phyloP scores from a whole-genome alignment of 2,329 filamentous ascomycete species.

The Penicillium sp. region DNA sequence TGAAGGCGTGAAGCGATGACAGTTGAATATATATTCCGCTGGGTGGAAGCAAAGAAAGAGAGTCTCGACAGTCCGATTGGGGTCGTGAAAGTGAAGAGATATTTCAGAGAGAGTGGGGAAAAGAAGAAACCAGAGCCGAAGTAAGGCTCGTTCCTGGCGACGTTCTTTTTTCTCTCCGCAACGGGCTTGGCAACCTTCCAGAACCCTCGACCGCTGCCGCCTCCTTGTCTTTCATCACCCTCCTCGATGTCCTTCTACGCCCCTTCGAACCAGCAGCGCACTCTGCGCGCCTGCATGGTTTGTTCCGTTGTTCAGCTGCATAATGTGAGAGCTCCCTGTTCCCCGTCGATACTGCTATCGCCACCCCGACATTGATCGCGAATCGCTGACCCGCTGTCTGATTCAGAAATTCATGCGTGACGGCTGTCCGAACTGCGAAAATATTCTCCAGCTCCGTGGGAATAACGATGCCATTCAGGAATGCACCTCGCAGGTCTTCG shows the following conservation, averaged over 20 bases:
- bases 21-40: constrained; percentile 1
- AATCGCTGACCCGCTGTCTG: constrained; percentile 1
- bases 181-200: constrained; percentile 32
- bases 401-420: constrained; percentile 73
- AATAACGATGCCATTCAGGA: constrained; percentile 77
- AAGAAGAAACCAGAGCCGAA: constrained; percentile 1
- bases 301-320: constrained; percentile 90
- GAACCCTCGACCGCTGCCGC: constrained; percentile 21
- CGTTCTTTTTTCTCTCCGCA: constrained; percentile 17
- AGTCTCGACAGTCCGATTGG: neutral
- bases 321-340: constrained; percentile 50
- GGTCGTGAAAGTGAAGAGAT: neutral
- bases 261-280: constrained; percentile 69
- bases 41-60: constrained; percentile 8
- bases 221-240: constrained; percentile 3
- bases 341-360: constrained; percentile 6
- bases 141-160: constrained; percentile 12
- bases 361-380: neutral
- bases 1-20: constrained; percentile 1
- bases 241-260: constrained; percentile 58
- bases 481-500: constrained; percentile 94
- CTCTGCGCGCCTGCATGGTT: constrained; percentile 95
- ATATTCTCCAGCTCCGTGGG: constrained; percentile 76
- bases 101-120: neutral
- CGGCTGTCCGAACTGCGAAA: constrained; percentile 96